Evolutionary conservation across 2,329 filamentous ascomycete species (phyloP), one percentile per base, ranked within the genome.

Genomic region (Amylocarpus encephaloides): DNA sequence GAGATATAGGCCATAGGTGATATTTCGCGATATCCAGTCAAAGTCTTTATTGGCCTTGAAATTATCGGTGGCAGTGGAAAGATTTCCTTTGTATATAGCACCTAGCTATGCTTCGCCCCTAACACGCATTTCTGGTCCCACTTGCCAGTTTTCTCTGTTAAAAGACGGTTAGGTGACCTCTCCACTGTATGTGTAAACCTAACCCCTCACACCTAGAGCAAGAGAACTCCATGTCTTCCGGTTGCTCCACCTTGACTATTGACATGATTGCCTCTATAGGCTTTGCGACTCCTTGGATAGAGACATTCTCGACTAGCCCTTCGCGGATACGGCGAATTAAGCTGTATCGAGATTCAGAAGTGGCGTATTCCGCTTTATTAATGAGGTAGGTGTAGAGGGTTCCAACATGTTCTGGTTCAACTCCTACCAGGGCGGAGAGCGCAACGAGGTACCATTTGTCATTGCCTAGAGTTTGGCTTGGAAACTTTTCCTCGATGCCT

Each of bases 211-310:
- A 61, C 62, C 62, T 52, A 3, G 62, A 59, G 43, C 54, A 64
- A 1, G 61, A 56, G 43, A 55, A 77, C 57, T 85, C 81, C 46
- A 72, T 75, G 57, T 85, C 81, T 60, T 82, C 79, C 0, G 55
- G 51, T 36, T 51, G 34, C 42, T 67, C 52, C 35, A 64, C 42
- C 38, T 60, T 51, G 19, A 50, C 35, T 18, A 63, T 57, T 12
- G 51, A 53, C 39, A 61, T 53, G 30, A 63, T 32, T 18, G 56
- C 54, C 58, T 83, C 79, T 4, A 85, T 64, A 6, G 80, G 79
- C 59, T 82, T 83, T 64, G 78, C 81, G 0, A 84, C 78, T 0
- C 82, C 82, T 13, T 82, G 71, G 2, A 84, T 68, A 11, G 70
- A 68, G 10, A 80, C 70, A n/a, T 72, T 66, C 64, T 85, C 83